Conservation (phyloP, 1,284 basidiomycete genomes). For the Ustilago hordei region DNA sequence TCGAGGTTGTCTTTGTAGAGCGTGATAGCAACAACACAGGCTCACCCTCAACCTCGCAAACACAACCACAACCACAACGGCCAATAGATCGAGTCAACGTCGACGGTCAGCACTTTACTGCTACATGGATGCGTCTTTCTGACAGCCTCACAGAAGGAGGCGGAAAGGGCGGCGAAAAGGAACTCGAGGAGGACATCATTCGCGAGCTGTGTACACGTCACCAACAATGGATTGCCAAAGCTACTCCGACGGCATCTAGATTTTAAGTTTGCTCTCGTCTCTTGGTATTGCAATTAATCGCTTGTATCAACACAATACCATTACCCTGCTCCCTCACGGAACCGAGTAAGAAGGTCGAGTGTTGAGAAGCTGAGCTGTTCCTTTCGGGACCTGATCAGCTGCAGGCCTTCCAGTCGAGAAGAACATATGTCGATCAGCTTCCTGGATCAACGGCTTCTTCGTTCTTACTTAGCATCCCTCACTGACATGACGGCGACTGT, state of each 20-base stretch:
- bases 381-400: too few relatives aligned
- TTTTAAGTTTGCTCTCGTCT: slow-evolving; percentile 1
- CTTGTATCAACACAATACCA: neutral
- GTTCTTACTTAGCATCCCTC: too few relatives aligned
- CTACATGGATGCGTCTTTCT: slow-evolving; percentile 80
- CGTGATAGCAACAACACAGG: slow-evolving; percentile 22
- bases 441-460: too few relatives aligned
- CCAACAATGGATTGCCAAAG: slow-evolving; percentile 75
- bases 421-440: too few relatives aligned
- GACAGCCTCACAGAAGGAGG: slow-evolving; percentile 19
- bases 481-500: too few relatives aligned
- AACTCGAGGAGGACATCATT: slow-evolving; percentile 94
- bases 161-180: slow-evolving; percentile 65
- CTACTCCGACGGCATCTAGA: slow-evolving; percentile 6
- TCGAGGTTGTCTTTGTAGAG: slow-evolving; percentile 88
- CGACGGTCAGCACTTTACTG: slow-evolving; percentile 71
- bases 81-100: slow-evolving; percentile 11
- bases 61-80: too few relatives aligned
- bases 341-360: too few relatives aligned
- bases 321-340: too few relatives aligned
- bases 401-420: too few relatives aligned
- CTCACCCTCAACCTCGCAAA: neutral
- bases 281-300: neutral
- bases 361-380: too few relatives aligned
- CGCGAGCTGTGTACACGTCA: slow-evolving; percentile 81